phyloP scores from a whole-genome alignment of 257 asterid genomes.

The Petunia axillaris region DNA sequence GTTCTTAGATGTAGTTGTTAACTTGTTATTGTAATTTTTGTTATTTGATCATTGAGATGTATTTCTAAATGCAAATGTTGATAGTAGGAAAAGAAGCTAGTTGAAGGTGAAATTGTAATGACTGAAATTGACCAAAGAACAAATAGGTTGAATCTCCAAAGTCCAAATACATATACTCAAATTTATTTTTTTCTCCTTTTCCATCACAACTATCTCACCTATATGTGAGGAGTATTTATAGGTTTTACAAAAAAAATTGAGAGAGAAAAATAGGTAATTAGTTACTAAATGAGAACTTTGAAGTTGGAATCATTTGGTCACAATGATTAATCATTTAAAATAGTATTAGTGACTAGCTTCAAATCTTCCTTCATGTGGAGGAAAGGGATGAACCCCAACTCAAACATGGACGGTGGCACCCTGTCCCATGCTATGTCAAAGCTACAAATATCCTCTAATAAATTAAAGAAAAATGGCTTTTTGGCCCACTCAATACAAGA shows the following conservation, averaged over 20 bases:
- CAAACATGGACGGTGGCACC: conserved; percentile 23
- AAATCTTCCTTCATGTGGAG: neutral
- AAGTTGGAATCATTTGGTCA: neutral
- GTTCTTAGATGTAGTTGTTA: no score
- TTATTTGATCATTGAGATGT: no score
- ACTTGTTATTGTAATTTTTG: no score
- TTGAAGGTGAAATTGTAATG: no score
- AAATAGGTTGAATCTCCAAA: no score
- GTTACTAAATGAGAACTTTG: neutral
- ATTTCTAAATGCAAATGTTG: no score
- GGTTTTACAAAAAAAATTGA: neutral
- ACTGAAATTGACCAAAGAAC: neutral
- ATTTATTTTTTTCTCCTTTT: no score
- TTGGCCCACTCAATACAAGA: neutral
- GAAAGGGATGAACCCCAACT: conserved; percentile 25
- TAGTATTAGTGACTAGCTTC: neutral
- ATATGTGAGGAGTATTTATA: neutral
- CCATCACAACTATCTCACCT: neutral
- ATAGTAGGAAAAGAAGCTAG: no score
- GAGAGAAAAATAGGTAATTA: neutral
- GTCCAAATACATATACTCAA: neutral
- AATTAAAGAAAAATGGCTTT: neutral
- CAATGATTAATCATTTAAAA: neutral
- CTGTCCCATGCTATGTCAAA: conserved; percentile 5
- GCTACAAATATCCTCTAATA: neutral